Conservation (phyloP, 139 green algal species). For the Tetradesmus lagerheimii region DNA sequence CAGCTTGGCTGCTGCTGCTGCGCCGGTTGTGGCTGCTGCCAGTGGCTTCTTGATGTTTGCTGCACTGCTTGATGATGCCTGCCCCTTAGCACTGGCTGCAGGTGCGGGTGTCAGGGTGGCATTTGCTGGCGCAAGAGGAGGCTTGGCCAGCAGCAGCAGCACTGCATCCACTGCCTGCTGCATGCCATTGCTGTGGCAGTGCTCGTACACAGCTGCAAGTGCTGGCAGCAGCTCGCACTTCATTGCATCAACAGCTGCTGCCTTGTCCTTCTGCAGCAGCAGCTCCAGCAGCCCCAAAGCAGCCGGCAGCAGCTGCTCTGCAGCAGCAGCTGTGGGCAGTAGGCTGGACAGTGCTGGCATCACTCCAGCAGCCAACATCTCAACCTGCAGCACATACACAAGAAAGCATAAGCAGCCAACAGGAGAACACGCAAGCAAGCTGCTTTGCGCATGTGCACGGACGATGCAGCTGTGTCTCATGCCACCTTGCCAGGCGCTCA, state of each 20-base stretch:
- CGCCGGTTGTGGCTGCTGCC: not conserved
- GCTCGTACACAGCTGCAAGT: not conserved
- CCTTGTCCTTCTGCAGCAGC: constrained; percentile 22
- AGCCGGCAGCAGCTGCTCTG: not conserved
- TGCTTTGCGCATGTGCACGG: too few species aligned
- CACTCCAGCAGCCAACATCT: constrained; percentile 3
- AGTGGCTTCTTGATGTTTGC: not conserved
- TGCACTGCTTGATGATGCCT: not conserved
- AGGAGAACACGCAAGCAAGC: too few species aligned
- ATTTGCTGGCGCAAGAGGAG: not conserved
- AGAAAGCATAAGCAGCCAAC: not conserved
- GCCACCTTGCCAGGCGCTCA: not conserved
- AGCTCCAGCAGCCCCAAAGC: not conserved
- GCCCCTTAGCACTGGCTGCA: not conserved
- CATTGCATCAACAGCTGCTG: not conserved
- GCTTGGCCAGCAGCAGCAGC: not conserved
- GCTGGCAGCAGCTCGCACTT: constrained; percentile 4
- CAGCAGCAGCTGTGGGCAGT: not conserved
- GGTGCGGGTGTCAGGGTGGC: not conserved
- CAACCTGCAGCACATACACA: not conserved
- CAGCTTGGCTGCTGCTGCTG: not conserved
- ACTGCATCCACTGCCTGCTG: not conserved
- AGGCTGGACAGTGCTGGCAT: constrained; percentile 12
- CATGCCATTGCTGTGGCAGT: not conserved
- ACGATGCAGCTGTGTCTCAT: not conserved